Percentiles rank a stretch among this genome's conserved stretches.
Conservation (phyloP, 2,329 filamentous ascomycete species). For the Aschersonia sp. region DNA sequence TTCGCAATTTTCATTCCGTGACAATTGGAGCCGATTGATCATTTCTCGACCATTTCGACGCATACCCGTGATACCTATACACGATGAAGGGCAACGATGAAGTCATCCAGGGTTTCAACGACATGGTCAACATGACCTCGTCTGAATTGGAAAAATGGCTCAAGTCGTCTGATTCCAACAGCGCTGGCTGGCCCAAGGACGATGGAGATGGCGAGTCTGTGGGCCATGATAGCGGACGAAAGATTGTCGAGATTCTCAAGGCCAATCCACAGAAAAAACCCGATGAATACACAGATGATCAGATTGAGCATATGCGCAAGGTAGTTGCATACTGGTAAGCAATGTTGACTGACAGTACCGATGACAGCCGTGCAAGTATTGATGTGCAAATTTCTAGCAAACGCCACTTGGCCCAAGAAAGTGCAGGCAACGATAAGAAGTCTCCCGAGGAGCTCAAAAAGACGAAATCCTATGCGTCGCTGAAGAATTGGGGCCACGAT, state of each 20-base stretch:
- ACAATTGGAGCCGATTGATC: background rate
- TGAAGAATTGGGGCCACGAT: slow-evolving; percentile 51
- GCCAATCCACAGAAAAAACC: slow-evolving; percentile 44
- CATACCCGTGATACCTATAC: background rate
- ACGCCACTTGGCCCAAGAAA: slow-evolving; percentile 50
- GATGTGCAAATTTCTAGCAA: slow-evolving; percentile 23
- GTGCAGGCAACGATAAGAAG: slow-evolving; percentile 40
- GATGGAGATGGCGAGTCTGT: slow-evolving; percentile 44
- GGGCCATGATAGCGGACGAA: slow-evolving; percentile 48
- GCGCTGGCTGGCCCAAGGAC: slow-evolving; percentile 45
- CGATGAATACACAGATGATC: slow-evolving; percentile 39
- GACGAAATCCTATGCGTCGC: slow-evolving; percentile 39
- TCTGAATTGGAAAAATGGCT: slow-evolving; percentile 48
- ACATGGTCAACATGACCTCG: slow-evolving; percentile 51
- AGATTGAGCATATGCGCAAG: slow-evolving; percentile 44
- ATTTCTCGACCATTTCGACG: background rate
- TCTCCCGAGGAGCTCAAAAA: slow-evolving; percentile 26
- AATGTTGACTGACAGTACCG: background rate
- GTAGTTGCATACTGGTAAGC: slow-evolving; percentile 45
- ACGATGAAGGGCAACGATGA: slow-evolving; percentile 12
- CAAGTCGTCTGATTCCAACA: slow-evolving; percentile 38
- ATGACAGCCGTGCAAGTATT: too few species aligned
- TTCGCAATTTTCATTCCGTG: background rate
- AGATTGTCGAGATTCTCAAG: slow-evolving; percentile 48
- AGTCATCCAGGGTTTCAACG: slow-evolving; percentile 44